Conservation (phyloP, 2,329 filamentous ascomycete genomes). For the Microdochium paspali region DNA sequence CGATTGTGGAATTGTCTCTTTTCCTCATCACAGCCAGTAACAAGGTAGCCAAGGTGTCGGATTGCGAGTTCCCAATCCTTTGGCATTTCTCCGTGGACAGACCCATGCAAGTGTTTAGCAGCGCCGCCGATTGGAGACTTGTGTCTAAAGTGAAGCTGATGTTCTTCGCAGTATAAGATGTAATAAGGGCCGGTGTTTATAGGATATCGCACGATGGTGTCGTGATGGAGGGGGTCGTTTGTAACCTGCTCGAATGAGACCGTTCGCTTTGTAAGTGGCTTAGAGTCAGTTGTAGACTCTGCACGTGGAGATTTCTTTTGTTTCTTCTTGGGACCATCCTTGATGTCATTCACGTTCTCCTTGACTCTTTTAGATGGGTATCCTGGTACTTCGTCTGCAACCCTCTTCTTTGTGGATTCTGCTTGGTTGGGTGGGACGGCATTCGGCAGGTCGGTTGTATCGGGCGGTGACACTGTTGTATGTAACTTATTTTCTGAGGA, state of each 20-base stretch:
- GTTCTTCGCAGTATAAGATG: slow-evolving; percentile 28
- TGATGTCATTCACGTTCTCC: too few relatives aligned
- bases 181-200: slow-evolving; percentile 18
- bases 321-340: too few relatives aligned
- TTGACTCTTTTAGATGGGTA: too few relatives aligned
- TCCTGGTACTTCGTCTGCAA: too few relatives aligned
- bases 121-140: slow-evolving; percentile 22
- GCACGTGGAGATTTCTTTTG: not conserved
- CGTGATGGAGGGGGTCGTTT: slow-evolving; percentile 4
- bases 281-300: not conserved
- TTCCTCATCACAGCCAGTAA: slow-evolving; percentile 20
- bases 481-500: too few relatives aligned
- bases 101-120: slow-evolving; percentile 25
- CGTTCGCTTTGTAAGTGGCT: slow-evolving; percentile 7
- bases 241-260: slow-evolving; percentile 24
- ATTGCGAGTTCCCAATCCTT: slow-evolving; percentile 21
- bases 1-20: slow-evolving; percentile 22
- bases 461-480: too few relatives aligned
- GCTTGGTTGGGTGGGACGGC: too few relatives aligned
- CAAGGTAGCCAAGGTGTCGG: slow-evolving; percentile 20
- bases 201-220: slow-evolving; percentile 22
- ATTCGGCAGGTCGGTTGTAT: too few relatives aligned
- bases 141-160: slow-evolving; percentile 23
- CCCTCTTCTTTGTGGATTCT: too few relatives aligned
- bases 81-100: slow-evolving; percentile 16